These are phyloP conservation scores for Neurospora sp. DNA, from an alignment of 495 filamentous ascomycete species.

Conservation along the genomic window DNA sequence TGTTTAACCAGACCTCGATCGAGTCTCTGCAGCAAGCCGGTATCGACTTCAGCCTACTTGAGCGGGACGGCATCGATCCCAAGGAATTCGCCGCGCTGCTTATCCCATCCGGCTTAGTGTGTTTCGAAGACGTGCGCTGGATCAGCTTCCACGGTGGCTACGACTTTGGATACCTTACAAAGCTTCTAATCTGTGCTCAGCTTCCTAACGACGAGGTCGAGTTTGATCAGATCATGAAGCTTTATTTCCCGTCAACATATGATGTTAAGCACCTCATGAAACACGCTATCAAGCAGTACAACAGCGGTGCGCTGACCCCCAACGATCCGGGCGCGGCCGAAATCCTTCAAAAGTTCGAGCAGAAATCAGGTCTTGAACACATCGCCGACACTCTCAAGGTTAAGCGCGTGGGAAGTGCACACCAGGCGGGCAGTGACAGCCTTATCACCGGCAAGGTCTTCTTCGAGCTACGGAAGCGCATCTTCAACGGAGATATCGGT, in stretches of 20 bases:
- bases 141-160: slow-evolving; percentile 98
- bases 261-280: slow-evolving; percentile 98
- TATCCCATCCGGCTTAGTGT: slow-evolving; percentile 84
- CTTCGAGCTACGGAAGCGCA: slow-evolving; percentile 73
- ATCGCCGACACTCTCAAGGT: slow-evolving; percentile 88
- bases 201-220: slow-evolving; percentile 80
- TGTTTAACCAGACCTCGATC: slow-evolving; percentile 92
- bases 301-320: slow-evolving; percentile 55
- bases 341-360: slow-evolving; percentile 67
- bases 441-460: slow-evolving; percentile 89
- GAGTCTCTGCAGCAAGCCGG: slow-evolving; percentile 76
- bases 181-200: slow-evolving; percentile 69
- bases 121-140: slow-evolving; percentile 82
- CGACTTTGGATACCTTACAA: slow-evolving; percentile 94
- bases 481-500: slow-evolving; percentile 73
- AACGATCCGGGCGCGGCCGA: slow-evolving; percentile 51
- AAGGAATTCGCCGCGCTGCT: slow-evolving; percentile 78
- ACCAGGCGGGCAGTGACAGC: slow-evolving; percentile 87
- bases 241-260: slow-evolving; percentile 86
- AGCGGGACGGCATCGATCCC: slow-evolving; percentile 84
- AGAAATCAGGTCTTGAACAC: slow-evolving; percentile 82
- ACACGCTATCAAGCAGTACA: slow-evolving; percentile 47
- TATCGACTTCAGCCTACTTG: slow-evolving; percentile 74
- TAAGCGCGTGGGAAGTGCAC: slow-evolving; percentile 72
- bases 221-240: slow-evolving; percentile 73